phyloP scores from a whole-genome alignment of 805 yeast species.

The Candida endomychidarum region DNA sequence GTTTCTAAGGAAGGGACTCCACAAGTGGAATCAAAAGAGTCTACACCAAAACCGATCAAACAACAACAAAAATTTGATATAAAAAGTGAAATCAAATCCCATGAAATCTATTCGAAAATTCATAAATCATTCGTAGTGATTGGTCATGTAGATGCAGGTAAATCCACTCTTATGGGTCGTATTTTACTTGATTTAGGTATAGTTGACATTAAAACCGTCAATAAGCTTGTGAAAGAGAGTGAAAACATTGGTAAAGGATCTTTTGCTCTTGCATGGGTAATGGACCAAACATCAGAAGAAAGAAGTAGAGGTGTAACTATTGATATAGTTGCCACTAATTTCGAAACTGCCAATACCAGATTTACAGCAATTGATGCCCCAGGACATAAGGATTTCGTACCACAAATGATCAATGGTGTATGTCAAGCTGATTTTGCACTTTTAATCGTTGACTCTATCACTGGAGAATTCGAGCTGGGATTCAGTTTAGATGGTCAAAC shows the following conservation, averaged over 20 bases:
- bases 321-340: conserved; percentile 68
- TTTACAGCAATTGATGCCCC: conserved; percentile 84
- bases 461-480: conserved; percentile 71
- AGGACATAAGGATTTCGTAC: conserved; percentile 80
- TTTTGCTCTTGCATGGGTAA: conserved; percentile 81
- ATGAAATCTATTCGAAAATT: conserved; percentile 43
- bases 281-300: conserved; percentile 81
- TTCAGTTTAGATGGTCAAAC: conserved; percentile 71
- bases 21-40: conserved; percentile 10
- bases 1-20: conserved; percentile 1
- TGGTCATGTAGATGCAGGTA: conserved; percentile 87
- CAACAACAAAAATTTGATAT: conserved; percentile 41
- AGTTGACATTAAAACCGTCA: conserved; percentile 62
- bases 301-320: conserved; percentile 76
- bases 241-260: conserved; percentile 71
- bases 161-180: conserved; percentile 77
- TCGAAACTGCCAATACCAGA: conserved; percentile 53
- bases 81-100: conserved; percentile 34
- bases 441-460: conserved; percentile 64
- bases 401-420: conserved; percentile 83
- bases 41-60: conserved; percentile 25
- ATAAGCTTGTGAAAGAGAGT: conserved; percentile 63
- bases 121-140: conserved; percentile 72
- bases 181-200: conserved; percentile 65
- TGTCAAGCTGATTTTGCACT: conserved; percentile 76